Conservation (phyloP, 768 basidiomycete species). For the Cyathus striatus region DNA sequence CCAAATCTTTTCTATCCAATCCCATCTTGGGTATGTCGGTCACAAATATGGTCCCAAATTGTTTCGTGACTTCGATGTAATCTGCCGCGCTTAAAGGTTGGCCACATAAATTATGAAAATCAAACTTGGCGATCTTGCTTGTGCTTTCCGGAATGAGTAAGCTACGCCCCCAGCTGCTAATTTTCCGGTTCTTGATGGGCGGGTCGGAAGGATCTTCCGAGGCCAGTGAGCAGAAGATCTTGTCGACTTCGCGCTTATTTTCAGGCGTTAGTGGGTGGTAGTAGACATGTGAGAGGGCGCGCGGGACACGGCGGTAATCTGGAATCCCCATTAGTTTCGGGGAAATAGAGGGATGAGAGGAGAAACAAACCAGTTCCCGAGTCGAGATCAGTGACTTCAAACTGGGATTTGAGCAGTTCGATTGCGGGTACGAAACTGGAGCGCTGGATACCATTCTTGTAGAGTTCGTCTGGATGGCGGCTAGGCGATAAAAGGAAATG, state of each 20-base stretch:
- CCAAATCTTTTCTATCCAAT: constrained; percentile 81
- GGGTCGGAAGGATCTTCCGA: constrained; percentile 48
- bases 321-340: constrained; percentile 4
- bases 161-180: constrained; percentile 89
- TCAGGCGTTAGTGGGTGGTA: constrained; percentile 72
- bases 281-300: constrained; percentile 92
- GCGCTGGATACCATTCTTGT: constrained; percentile 98
- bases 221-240: constrained; percentile 77
- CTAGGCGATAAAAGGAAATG: constrained; percentile 32
- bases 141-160: constrained; percentile 78
- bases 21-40: constrained; percentile 87
- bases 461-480: constrained; percentile 94
- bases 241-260: constrained; percentile 66
- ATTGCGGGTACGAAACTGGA: constrained; percentile 94
- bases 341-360: constrained; percentile 1
- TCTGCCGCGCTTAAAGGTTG: constrained; percentile 91
- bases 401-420: constrained; percentile 82
- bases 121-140: constrained; percentile 76
- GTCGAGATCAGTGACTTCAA: constrained; percentile 88
- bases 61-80: constrained; percentile 89
- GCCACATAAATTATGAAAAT: constrained; percentile 83
- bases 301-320: constrained; percentile 95
- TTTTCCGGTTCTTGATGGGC: constrained; percentile 52
- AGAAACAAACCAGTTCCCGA: constrained; percentile 80
- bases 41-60: constrained; percentile 85